These are phyloP conservation scores for Pyrus pyrifolia DNA, from an alignment of 306 rosid species.

Conservation along the genomic window DNA sequence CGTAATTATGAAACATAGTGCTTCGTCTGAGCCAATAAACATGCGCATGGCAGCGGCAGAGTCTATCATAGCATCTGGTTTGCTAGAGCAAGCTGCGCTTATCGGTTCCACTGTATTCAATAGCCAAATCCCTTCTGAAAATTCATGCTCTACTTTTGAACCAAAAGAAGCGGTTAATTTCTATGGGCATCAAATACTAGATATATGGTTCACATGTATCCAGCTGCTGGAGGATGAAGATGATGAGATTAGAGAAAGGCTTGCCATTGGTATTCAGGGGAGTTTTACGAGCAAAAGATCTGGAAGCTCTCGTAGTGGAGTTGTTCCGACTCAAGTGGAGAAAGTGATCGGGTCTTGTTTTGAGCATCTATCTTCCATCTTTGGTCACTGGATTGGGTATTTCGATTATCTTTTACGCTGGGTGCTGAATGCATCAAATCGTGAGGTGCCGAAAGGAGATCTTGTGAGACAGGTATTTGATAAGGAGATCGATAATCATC, in stretches of 20 bases:
- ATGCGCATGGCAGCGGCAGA: constrained; percentile 80
- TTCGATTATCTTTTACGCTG: constrained; percentile 54
- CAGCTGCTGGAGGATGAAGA: constrained; percentile 93
- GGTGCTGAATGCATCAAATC: constrained; percentile 44
- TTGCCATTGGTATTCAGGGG: constrained; percentile 62
- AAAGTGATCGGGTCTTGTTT: constrained; percentile 72
- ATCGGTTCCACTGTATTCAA: constrained; percentile 38
- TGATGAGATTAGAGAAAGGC: constrained; percentile 55
- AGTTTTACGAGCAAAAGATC: constrained; percentile 46
- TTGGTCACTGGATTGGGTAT: constrained; percentile 81
- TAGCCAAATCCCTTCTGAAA: constrained; percentile 28
- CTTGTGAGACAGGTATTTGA: constrained; percentile 86
- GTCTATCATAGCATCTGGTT: constrained; percentile 75
- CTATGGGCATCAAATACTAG: constrained; percentile 62
- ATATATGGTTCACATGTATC: constrained; percentile 79
- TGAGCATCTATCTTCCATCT: constrained; percentile 65
- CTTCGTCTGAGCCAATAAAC: constrained; percentile 61
- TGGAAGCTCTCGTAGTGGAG: constrained; percentile 23
- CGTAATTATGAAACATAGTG: constrained; percentile 51
- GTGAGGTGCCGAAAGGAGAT: constrained; percentile 47
- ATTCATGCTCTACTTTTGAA: constrained; percentile 25
- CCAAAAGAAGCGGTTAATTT: constrained; percentile 43
- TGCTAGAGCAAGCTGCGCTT: constrained; percentile 66
- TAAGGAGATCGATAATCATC: constrained; percentile 92
- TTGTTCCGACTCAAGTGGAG: constrained; percentile 79